phyloP scores from a whole-genome alignment of 2,329 filamentous ascomycete genomes.

The Cadophora sp. region DNA sequence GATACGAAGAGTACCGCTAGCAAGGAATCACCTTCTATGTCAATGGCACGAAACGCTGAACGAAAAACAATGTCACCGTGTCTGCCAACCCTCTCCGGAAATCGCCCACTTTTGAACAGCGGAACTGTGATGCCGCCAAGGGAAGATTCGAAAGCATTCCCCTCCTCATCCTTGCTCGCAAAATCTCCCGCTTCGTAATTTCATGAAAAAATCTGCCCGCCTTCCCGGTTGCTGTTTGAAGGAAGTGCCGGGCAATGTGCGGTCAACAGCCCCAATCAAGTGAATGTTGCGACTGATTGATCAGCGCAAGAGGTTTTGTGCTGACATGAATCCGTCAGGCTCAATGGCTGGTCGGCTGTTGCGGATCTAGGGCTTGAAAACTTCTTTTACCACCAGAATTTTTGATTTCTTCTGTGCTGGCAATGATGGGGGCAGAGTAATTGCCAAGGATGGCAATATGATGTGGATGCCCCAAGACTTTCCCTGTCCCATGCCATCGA shows the following conservation, averaged over 20 bases:
- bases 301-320: constrained; percentile 25
- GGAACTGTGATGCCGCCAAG: constrained; percentile 17
- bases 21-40: background rate
- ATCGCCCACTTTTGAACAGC: constrained; percentile 20
- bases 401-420: background rate
- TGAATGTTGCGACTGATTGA: constrained; percentile 22
- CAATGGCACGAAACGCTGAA: background rate
- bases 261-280: constrained; percentile 24
- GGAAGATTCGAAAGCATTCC: background rate
- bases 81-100: background rate
- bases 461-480: background rate
- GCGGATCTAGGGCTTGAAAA: constrained; percentile 11
- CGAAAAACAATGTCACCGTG: background rate
- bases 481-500: background rate
- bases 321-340: constrained; percentile 13
- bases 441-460: background rate
- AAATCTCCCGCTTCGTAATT: constrained; percentile 26
- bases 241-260: constrained; percentile 24
- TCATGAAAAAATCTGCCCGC: constrained; percentile 13
- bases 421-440: background rate
- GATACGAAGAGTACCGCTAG: constrained; percentile 1
- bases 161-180: constrained; percentile 15
- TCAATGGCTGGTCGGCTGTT: constrained; percentile 28
- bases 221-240: constrained; percentile 23
- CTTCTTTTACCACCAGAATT: constrained; percentile 15